Evolutionary conservation across 345 rosid genomes (phyloP).

Genomic region (Ceriops tagal): DNA sequence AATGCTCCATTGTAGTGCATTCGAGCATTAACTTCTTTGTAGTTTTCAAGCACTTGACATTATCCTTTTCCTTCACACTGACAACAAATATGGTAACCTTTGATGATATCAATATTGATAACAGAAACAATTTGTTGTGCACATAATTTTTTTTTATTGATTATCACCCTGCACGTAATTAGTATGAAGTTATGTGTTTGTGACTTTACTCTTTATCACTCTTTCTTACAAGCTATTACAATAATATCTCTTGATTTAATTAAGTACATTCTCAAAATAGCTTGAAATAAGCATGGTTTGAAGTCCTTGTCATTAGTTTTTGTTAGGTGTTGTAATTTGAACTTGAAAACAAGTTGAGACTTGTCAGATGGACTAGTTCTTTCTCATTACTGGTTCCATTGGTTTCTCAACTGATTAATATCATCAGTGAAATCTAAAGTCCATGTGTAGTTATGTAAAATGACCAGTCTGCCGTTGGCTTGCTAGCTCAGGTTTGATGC

Average conservation of each 20-base stretch:
- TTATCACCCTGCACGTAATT: not conserved
- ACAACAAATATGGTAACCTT: too few species aligned
- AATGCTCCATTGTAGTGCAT: not conserved
- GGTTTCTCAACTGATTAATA: not conserved
- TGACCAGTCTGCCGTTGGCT: not conserved
- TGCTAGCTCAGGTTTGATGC: not conserved
- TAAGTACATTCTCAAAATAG: too few species aligned
- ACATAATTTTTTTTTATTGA: too few species aligned
- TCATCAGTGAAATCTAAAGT: not conserved
- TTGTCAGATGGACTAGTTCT: not conserved
- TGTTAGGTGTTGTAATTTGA: not conserved
- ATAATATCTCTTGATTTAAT: not conserved
- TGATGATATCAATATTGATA: too few species aligned
- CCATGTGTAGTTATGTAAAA: not conserved
- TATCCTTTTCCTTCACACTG: not conserved
- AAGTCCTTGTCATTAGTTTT: too few species aligned
- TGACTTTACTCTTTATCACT: not conserved
- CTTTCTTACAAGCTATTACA: not conserved
- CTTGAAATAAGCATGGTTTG: too few species aligned
- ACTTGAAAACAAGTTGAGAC: not conserved
- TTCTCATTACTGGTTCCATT: not conserved
- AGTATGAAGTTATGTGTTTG: not conserved
- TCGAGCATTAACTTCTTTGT: not conserved
- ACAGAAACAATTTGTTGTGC: too few species aligned
- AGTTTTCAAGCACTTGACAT: not conserved